Evolutionary conservation across 768 basidiomycete genomes (phyloP).

Genomic region (Pleurotus ostreatus): DNA sequence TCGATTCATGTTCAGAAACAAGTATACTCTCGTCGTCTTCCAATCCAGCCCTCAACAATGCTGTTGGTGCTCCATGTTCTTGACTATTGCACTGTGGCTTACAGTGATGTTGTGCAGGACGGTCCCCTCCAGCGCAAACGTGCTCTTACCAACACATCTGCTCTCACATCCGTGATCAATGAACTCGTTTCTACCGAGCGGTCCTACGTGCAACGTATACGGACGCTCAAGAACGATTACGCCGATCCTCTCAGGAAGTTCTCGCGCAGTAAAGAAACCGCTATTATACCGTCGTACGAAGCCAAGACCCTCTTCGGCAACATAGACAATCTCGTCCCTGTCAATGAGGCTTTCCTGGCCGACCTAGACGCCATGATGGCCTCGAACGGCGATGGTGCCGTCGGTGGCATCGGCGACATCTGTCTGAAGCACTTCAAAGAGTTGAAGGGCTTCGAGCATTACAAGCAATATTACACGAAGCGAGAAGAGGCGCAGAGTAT

Average conservation of each 20-base stretch:
- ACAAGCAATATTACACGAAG: conserved; percentile 87
- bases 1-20: conserved; percentile 48
- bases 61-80: background rate
- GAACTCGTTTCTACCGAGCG: conserved; percentile 89
- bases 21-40: conserved; percentile 41
- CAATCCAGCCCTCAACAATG: conserved; percentile 30
- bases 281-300: conserved; percentile 86
- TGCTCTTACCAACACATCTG: conserved; percentile 51
- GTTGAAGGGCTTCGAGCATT: conserved; percentile 81
- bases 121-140: conserved; percentile 47
- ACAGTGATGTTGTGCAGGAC: conserved; percentile 23
- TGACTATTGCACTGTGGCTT: background rate
- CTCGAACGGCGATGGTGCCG: conserved; percentile 49
- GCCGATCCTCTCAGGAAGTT: conserved; percentile 89
- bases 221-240: conserved; percentile 81
- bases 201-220: conserved; percentile 81
- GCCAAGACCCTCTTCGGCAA: conserved; percentile 94
- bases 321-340: conserved; percentile 81
- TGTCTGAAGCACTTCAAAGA: conserved; percentile 85
- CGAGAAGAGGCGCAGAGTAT: conserved; percentile 90
- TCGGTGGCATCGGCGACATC: conserved; percentile 79
- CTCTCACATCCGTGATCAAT: conserved; percentile 70
- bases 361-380: conserved; percentile 79
- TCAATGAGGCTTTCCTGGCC: conserved; percentile 82
- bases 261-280: conserved; percentile 77